phyloP scores from a whole-genome alignment of 2,329 filamentous ascomycete genomes.

The Pyrenophora teres region DNA sequence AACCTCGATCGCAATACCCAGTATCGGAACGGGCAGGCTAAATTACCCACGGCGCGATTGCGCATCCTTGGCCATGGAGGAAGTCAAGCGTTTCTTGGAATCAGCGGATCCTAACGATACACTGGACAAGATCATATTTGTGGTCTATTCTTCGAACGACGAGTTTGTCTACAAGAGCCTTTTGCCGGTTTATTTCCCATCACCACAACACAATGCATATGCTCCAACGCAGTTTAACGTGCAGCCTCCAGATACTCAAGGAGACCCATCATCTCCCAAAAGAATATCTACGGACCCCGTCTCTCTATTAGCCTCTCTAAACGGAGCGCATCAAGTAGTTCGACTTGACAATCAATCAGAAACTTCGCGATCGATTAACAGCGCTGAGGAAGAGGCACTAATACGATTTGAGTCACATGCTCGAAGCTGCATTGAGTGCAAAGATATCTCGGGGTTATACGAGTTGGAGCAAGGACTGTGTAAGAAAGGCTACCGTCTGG shows the following conservation, averaged over 20 bases:
- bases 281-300: conserved; percentile 14
- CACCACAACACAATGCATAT: conserved; percentile 16
- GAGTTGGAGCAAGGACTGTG: conserved; percentile 14
- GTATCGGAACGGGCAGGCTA: conserved; percentile 39
- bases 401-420: conserved; percentile 37
- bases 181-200: conserved; percentile 41
- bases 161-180: conserved; percentile 40
- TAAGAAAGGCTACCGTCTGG: conserved; percentile 25
- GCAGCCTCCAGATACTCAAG: background rate
- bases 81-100: conserved; percentile 41
- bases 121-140: conserved; percentile 39
- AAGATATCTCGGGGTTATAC: background rate
- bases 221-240: conserved; percentile 12
- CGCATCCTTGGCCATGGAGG: conserved; percentile 40
- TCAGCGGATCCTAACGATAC: conserved; percentile 19
- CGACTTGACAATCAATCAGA: conserved; percentile 25
- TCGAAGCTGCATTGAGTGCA: conserved; percentile 28
- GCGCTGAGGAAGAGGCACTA: conserved; percentile 26
- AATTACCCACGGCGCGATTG: conserved; percentile 35
- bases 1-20: conserved; percentile 40
- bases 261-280: background rate
- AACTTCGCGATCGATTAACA: conserved; percentile 20
- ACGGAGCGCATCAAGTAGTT: conserved; percentile 30
- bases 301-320: conserved; percentile 25
- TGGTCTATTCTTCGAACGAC: conserved; percentile 36